phyloP scores from a whole-genome alignment of 176 grass and related monocot genomes.

The Rhynchospora tenuis region DNA sequence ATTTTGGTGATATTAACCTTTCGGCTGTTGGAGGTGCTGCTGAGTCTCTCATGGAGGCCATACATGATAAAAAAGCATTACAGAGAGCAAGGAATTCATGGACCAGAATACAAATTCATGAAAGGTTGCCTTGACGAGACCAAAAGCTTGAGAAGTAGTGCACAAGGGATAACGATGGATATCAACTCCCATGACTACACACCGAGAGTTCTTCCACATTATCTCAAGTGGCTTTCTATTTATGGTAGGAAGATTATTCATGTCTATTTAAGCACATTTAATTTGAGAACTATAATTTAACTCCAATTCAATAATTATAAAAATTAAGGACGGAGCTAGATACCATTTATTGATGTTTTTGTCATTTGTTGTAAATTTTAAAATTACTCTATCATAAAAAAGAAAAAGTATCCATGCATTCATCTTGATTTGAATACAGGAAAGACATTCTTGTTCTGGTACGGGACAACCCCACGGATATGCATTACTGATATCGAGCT shows the following conservation, averaged over 20 bases:
- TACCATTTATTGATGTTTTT: too few relatives aligned
- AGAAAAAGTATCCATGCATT: background rate
- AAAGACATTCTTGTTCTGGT: constrained; percentile 44
- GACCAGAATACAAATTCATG: constrained; percentile 41
- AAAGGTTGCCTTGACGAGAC: constrained; percentile 24
- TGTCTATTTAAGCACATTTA: too few relatives aligned
- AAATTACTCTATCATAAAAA: too few relatives aligned
- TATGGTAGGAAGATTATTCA: constrained; percentile 25
- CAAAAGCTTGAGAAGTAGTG: constrained; percentile 9
- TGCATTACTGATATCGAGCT: constrained; percentile 42
- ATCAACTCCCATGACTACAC: constrained; percentile 30
- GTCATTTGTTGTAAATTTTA: too few relatives aligned
- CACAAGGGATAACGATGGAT: constrained; percentile 8
- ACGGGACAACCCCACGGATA: constrained; percentile 28
- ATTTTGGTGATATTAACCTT: background rate
- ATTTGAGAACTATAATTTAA: too few relatives aligned
- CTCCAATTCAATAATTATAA: too few relatives aligned
- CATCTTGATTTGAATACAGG: constrained; percentile 23
- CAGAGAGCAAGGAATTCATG: constrained; percentile 34
- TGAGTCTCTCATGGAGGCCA: constrained; percentile 38
- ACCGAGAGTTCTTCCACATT: constrained; percentile 22
- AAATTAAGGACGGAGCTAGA: too few relatives aligned
- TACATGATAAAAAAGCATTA: constrained; percentile 21
- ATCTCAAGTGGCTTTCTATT: constrained; percentile 27
- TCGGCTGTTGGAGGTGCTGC: background rate